Evolutionary conservation across 2,329 filamentous ascomycete genomes (phyloP), one percentile per base, ranked within the genome.

Genomic region (Sporothrix curviconia): DNA sequence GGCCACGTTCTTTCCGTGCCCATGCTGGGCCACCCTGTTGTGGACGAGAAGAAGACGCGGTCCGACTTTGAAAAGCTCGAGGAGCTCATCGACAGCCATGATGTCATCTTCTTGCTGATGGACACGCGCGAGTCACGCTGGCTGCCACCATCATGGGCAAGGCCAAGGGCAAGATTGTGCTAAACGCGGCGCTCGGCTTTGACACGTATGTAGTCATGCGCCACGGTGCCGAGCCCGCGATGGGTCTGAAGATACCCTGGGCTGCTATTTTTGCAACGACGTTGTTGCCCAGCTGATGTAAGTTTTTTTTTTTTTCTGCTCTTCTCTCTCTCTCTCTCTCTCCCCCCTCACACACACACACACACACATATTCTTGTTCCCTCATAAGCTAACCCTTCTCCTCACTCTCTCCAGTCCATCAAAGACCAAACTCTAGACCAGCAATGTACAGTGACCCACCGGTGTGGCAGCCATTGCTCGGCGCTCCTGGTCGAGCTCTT

Each of bases 201-300:
- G 94, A 99, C 72, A 94, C 91, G 0, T 99, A 90, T 66, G 91
- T 99, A 2, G 91, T 96, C 36, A 97, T 99, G 94, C 84, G 94
- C 57, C 94, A 99, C 70, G 94, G 94, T 1, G 78, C 90, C 6
- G 81, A 83, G 64, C 76, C 78, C 70, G 73, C 42, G 74, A 78
- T 52, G 76, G 81, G 11, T 78, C 74, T n/a, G 77, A 83, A 55
- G 76, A 83, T 53, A 84, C 89, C 25, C 78, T 97, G 25, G 94
- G 94, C 9, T 99, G 94, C 72, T 99, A 99, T 70, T 99, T 97
- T 72, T 99, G 94, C 74, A 97, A 95, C 66, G 94, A 99, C 69
- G 92, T 99, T 25, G 92, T 97, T 51, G 90, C 92, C 94, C 94
- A 22, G 87, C 87, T 61, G 90, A 97, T 74, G 92, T 95, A 76